Evolutionary conservation across 352 stramenopile genomes (phyloP).

Genomic region (Phytophthora colocasiae): DNA sequence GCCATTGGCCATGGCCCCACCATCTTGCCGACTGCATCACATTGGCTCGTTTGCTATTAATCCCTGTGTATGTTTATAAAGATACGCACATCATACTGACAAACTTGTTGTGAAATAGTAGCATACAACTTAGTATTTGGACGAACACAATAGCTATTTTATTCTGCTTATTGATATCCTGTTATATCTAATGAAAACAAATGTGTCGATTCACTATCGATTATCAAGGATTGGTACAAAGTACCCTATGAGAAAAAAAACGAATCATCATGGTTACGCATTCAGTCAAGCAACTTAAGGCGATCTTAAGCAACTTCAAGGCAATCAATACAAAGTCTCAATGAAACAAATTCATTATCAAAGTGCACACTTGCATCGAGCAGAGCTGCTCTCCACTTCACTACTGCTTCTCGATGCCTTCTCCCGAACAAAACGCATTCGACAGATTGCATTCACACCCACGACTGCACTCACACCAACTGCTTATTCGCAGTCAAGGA

Average conservation of each 20-base stretch:
- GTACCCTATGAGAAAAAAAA: neutral
- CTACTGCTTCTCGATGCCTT: conserved; percentile 28
- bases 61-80: conserved; percentile 3
- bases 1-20: conserved; percentile 15
- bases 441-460: conserved; percentile 13
- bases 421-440: conserved; percentile 15
- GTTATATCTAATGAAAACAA: neutral
- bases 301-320: conserved; percentile 19
- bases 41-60: conserved; percentile 9
- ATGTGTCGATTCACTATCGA: conserved; percentile 15
- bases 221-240: neutral
- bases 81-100: neutral
- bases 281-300: conserved; percentile 12
- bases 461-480: conserved; percentile 13
- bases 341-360: conserved; percentile 15
- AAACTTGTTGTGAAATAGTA: neutral
- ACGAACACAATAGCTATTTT: too few species aligned
- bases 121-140: too few species aligned
- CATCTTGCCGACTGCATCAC: conserved; percentile 19
- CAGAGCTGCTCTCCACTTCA: conserved; percentile 35
- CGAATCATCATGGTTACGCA: neutral
- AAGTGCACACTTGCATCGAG: conserved; percentile 12
- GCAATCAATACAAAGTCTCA: conserved; percentile 11
- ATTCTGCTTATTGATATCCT: too few species aligned
- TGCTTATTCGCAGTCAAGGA: conserved; percentile 32